phyloP scores from a whole-genome alignment of 75 land plant species.

The Isoetes taiwanensis region DNA sequence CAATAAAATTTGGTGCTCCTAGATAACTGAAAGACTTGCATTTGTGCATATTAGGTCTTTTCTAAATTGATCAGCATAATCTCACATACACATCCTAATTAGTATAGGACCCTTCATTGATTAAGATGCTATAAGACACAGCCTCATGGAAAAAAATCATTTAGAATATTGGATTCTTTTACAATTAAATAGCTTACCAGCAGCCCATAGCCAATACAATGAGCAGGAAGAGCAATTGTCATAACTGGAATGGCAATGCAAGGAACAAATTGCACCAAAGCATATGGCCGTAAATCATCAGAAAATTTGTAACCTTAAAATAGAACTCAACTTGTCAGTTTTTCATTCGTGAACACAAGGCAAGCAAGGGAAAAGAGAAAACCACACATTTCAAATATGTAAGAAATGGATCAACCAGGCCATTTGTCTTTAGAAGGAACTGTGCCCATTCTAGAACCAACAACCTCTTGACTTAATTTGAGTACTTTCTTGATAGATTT shows the following conservation, averaged over 20 bases:
- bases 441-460: too few relatives aligned
- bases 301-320: slow-evolving; percentile 59
- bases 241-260: slow-evolving; percentile 68
- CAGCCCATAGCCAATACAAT: slow-evolving; percentile 93
- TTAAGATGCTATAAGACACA: neutral
- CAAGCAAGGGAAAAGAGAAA: too few relatives aligned
- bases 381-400: too few relatives aligned
- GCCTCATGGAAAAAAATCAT: neutral
- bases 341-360: too few relatives aligned
- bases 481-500: too few relatives aligned
- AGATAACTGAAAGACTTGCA: neutral
- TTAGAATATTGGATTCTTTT: neutral
- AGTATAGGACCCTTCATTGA: too few relatives aligned
- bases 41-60: neutral
- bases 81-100: too few relatives aligned
- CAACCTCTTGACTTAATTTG: too few relatives aligned
- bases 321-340: too few relatives aligned
- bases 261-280: slow-evolving; percentile 53
- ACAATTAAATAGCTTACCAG: slow-evolving; percentile 36
- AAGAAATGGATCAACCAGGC: too few relatives aligned
- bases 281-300: slow-evolving; percentile 59
- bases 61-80: neutral
- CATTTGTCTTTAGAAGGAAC: too few relatives aligned
- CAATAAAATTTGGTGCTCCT: too few relatives aligned
- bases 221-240: slow-evolving; percentile 91